phyloP scores from a whole-genome alignment of 2,329 filamentous ascomycete genomes.

The Tolypocladium sp. region DNA sequence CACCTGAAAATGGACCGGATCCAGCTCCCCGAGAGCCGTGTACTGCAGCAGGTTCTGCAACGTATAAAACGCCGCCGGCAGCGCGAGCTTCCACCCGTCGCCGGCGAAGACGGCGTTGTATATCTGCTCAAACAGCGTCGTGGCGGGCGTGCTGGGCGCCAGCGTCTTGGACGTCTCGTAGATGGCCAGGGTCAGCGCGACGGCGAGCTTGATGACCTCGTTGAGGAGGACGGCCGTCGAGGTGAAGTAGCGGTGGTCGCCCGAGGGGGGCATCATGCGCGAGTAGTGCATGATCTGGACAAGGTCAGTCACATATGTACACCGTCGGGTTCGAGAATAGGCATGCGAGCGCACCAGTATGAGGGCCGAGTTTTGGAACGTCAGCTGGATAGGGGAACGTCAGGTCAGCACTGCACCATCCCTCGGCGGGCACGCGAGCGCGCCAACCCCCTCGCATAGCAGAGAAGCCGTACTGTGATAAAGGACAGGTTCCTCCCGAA shows the following conservation, averaged over 20 bases:
- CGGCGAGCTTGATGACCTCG: constrained; percentile 80
- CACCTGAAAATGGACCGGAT: constrained; percentile 88
- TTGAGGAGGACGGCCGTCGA: constrained; percentile 92
- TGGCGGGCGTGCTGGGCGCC: constrained; percentile 70
- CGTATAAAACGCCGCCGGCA: constrained; percentile 83
- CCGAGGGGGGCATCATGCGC: constrained; percentile 76
- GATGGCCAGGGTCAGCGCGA: constrained; percentile 78
- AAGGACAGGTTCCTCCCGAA: constrained; percentile 12
- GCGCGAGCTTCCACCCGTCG: constrained; percentile 90
- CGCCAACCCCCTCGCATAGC: neutral
- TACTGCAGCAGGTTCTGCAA: constrained; percentile 93
- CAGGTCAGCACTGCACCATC: neutral
- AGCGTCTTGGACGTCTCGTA: constrained; percentile 76
- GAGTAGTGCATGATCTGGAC: constrained; percentile 85
- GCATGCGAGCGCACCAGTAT: constrained; percentile 48
- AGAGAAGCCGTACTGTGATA: constrained; percentile 12
- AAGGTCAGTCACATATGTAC: neutral
- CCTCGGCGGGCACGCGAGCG: neutral
- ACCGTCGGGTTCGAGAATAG: neutral
- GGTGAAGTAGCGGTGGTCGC: constrained; percentile 82
- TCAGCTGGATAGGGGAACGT: constrained; percentile 46
- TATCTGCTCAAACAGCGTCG: constrained; percentile 71
- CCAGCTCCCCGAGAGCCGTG: constrained; percentile 80
- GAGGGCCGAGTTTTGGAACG: constrained; percentile 64
- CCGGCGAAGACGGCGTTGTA: constrained; percentile 74